These are phyloP conservation scores for Adiantum capillusveneris DNA, from an alignment of 75 land plant species.

Conservation along the genomic window DNA sequence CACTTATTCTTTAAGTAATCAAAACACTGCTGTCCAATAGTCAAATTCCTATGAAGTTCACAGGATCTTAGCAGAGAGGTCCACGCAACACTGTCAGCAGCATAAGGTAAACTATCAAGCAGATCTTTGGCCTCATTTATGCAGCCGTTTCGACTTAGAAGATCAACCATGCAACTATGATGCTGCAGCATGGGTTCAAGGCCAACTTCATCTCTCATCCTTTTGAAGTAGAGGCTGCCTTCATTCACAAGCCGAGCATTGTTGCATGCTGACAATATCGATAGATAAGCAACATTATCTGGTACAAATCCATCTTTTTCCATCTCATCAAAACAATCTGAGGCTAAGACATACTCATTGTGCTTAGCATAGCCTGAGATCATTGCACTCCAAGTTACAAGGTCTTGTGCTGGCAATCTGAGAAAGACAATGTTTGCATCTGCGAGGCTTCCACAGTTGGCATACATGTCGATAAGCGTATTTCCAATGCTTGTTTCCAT, in stretches of 20 bases:
- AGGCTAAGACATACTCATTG: slow-evolving; percentile 23
- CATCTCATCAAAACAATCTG: slow-evolving; percentile 42
- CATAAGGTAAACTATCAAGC: slow-evolving; percentile 29
- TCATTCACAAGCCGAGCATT: slow-evolving; percentile 6
- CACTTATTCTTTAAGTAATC: slow-evolving; percentile 21
- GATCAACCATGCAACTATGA: slow-evolving; percentile 53
- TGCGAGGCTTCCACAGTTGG: slow-evolving; percentile 29
- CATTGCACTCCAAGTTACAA: slow-evolving; percentile 56
- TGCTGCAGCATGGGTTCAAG: slow-evolving; percentile 39
- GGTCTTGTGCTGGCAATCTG: slow-evolving; percentile 20
- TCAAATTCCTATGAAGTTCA: slow-evolving; percentile 24
- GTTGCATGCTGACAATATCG: slow-evolving; percentile 10
- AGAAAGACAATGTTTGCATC: slow-evolving; percentile 31
- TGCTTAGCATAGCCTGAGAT: slow-evolving; percentile 35
- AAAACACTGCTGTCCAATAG: slow-evolving; percentile 29
- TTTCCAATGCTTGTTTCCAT: slow-evolving; percentile 31
- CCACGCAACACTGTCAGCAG: slow-evolving; percentile 34
- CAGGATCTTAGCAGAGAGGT: slow-evolving; percentile 36
- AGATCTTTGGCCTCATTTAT: slow-evolving; percentile 33
- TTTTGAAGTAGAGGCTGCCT: slow-evolving; percentile 2
- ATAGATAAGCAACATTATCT: slow-evolving; percentile 10
- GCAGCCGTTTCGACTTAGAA: slow-evolving; percentile 38
- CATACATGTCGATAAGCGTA: slow-evolving; percentile 44
- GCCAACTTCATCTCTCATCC: slow-evolving; percentile 12
- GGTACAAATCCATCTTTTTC: slow-evolving; percentile 18